phyloP scores from a whole-genome alignment of 2,329 filamentous ascomycete species.

The Penicillium oxalicum region DNA sequence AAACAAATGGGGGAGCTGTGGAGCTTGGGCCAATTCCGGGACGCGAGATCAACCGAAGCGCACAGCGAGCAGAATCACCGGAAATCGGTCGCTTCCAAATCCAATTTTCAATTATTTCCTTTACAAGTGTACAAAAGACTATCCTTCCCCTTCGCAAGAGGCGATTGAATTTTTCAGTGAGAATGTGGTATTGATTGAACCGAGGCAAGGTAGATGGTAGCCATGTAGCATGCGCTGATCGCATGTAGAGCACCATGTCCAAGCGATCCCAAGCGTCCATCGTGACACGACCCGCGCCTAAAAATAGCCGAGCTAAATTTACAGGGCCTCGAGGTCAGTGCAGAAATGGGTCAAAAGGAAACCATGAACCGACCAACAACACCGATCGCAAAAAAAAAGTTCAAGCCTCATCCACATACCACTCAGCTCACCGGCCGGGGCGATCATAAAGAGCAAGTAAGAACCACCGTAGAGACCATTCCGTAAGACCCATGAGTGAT shows the following conservation, averaged over 20 bases:
- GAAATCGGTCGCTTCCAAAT: too few species aligned
- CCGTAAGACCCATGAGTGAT: slow-evolving; percentile 22
- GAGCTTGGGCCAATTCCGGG: slow-evolving; percentile 10
- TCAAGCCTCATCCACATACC: not conserved
- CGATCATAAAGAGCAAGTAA: slow-evolving; percentile 24
- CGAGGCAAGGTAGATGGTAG: not conserved
- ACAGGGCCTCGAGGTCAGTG: not conserved
- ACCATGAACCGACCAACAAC: not conserved
- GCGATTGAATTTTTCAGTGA: not conserved
- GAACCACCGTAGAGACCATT: slow-evolving; percentile 30
- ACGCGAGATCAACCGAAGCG: not conserved
- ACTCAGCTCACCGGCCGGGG: slow-evolving; percentile 9
- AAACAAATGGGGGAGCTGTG: slow-evolving; percentile 11
- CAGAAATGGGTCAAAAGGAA: not conserved
- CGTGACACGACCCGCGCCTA: not conserved
- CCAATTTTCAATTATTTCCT: too few species aligned
- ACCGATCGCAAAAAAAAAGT: not conserved
- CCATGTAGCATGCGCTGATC: not conserved
- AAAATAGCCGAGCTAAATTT: not conserved
- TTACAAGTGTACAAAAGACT: too few species aligned
- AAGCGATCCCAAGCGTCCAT: not conserved
- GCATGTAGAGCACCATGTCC: not conserved
- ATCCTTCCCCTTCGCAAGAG: not conserved
- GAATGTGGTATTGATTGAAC: not conserved
- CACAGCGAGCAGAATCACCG: not conserved